Base-by-base conservation (phyloP, 805 yeast genomes). In the Isabelozyma pseudorhagii region DNA sequence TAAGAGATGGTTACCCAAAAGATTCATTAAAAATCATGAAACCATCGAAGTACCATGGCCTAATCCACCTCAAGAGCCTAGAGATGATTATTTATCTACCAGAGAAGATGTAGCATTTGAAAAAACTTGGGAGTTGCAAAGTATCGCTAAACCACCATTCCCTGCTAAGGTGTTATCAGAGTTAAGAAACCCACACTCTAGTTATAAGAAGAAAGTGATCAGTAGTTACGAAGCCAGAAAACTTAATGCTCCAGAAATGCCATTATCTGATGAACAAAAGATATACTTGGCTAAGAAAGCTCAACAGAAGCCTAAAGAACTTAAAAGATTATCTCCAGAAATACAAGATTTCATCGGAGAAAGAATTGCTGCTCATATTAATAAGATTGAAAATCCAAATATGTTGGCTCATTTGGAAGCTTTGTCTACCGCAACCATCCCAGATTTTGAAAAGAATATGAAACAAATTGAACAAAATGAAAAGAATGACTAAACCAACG, bases 41-140 rank as follows among this genome's bases (percentile, higher is more conserved):
- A 79, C 82, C 46, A 72, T 89, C 47, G 80, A 83, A 54, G 84
- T 92, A 46, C 97, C 97, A 47, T 93, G 96, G 96, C 97, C 97
- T 38, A 79, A 81, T 57, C 92, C 94, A 1, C 68, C 72, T 14
- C 51, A 54, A 15, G 82, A 76, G 29, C 55, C 66, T 0, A 80
- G 80, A 54, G 90, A 84, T 55, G 84, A 83, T 46, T 69, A 63
- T 29, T 72, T 81, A 54, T 80, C 84, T 3, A 88, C 96, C 1
- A 63, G 68, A 5, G 77, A 79, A 28, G 80, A 74, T 8, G 67
- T 72, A 2, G 90, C 81, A 2, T 80, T 83, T 53, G 88, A 83
- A 58, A 85, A 90, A 64, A 83, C 97, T 4, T 87, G 76, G 66
- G 86, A 82, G 67, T 85, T 87, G 17, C 84, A 83, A 50, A 78